Evolutionary conservation across 192 early-diverging fungal genomes (phyloP).

Genomic region (Backusella morwellensis): DNA sequence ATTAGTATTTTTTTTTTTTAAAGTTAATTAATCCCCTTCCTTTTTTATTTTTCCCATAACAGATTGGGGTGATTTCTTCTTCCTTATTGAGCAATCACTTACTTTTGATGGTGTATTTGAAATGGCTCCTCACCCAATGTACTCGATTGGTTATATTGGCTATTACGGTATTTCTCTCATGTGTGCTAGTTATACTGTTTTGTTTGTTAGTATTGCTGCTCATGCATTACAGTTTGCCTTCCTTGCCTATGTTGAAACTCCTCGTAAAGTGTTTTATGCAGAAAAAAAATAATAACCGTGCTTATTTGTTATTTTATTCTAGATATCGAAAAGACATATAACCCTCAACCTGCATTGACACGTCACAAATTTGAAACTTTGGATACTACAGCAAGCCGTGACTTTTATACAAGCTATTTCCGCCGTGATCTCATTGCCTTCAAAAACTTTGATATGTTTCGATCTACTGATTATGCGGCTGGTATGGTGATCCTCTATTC

Average conservation of each 20-base stretch:
- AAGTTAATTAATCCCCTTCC: neutral
- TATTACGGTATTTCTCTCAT: slow-evolving; percentile 95
- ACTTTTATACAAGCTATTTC: slow-evolving; percentile 74
- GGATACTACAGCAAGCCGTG: slow-evolving; percentile 21
- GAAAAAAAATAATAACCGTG: neutral
- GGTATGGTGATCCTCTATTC: slow-evolving; percentile 76
- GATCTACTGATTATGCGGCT: slow-evolving; percentile 81
- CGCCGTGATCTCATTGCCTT: slow-evolving; percentile 84
- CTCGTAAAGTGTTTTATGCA: slow-evolving; percentile 52
- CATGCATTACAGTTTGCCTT: slow-evolving; percentile 90
- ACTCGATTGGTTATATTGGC: slow-evolving; percentile 95
- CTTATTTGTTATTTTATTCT: neutral
- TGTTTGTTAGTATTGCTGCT: slow-evolving; percentile 85
- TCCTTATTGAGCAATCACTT: slow-evolving; percentile 85
- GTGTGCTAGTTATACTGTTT: slow-evolving; percentile 86
- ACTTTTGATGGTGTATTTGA: slow-evolving; percentile 95
- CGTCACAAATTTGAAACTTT: slow-evolving; percentile 21
- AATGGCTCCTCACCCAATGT: slow-evolving; percentile 98
- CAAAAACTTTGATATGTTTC: slow-evolving; percentile 88
- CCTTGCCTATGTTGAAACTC: slow-evolving; percentile 89
- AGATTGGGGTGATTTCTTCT: slow-evolving; percentile 99
- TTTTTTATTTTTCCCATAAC: neutral
- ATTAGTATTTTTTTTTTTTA: neutral
- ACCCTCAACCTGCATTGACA: slow-evolving; percentile 39
- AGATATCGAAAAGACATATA: slow-evolving; percentile 66